Base-by-base conservation (phyloP, 768 basidiomycete genomes). In the Boletellus emodensis region DNA sequence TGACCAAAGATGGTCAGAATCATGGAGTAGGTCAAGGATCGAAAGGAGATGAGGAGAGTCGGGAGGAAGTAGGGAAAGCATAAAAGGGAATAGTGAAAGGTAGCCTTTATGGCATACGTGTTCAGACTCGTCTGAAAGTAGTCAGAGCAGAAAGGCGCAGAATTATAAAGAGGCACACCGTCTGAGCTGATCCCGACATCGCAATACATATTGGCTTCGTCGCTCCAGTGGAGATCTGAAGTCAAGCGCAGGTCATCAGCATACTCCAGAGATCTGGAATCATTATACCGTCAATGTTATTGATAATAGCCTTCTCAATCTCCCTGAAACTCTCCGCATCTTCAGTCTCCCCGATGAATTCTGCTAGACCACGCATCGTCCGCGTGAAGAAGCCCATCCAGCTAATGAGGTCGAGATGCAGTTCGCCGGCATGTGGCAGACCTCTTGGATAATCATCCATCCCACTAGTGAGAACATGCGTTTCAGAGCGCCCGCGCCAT, bases 361-460 rank as follows among this genome's bases (percentile, higher is more conserved):
- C 84, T 0, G 94, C 87, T 50, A 98, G 88, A 41, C 87, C 88
- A 46, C 76, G 80, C 94, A 98, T 98, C 26, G 94, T 97, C 56
- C 87, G 76, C 32, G 90, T 82, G 70, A 97, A 98, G 75, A 93
- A 96, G 4, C 81, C 94, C 84, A 97, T 91, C 94, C 94, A 98
- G 28, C 88, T 87, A 55, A 94, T 90, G 50, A 97, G 70, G 68
- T 98, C 94, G 51, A 97, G 67, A 66, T 98, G 94, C 41, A 98
- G 74, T 71, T 97, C 94, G 43, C 95, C 94, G 2, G 84, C 77
- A 61, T 94, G 91, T 6, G 94, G 87, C 24, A 84, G 82, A 13
- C 89, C 93, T 47, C 94, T 80, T 11, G 94, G 94, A 67, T 94
- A 97, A 69, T 98, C 94, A 65, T 98, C 94, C 84, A 98, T 85